Evolutionary conservation across 106 monocot species (phyloP), one percentile per base, ranked within the genome.

Genomic region (Platanthera zijinensis): DNA sequence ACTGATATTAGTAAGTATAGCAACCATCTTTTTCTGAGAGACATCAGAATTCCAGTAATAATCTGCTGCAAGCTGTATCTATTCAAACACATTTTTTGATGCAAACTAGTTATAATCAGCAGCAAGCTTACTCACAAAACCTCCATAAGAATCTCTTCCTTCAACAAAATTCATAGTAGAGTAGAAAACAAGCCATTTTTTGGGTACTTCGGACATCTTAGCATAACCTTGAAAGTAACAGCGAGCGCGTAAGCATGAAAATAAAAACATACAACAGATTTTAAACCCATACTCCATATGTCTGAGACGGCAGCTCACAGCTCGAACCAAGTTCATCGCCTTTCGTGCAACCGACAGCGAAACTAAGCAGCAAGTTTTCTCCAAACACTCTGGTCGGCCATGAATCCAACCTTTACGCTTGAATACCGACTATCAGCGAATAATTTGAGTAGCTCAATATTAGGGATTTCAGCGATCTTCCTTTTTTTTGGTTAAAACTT

Each of bases 321-420:
- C 39, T 39, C 39, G 39, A 39, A 39, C 39, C 39, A 53, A 4
- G 12, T 53, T 6, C 53, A 53, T 10, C 9, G 7, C 53, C 53
- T 53, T 53, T 9, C 5, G 90, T 85, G 81, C 97, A 94, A 71
- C 89, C 86, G 94, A 88, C 21, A 94, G 75, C 17, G 94, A 94
- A 6, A 83, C 83, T 45, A 94, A 92, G 10, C 82, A 92, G 10
- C 82, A 50, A 30, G 91, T 81, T 76, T 99, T 99, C 74, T 90
- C 89, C 1, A 94, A 39, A 84, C 9, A 99, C 94, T 13, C 88
- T 92, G 5, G 94, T 88, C 1, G 97, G 94, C 6, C 91, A 94
- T 59, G 93, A 91, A 9, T 70, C 85, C 0, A 88, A 13, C 48
- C 64, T 70, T 6, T 25, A 84, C 84, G 66, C 79, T 84, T 10